These are phyloP conservation scores for Penicillium thymicola DNA, from an alignment of 2,329 filamentous ascomycete genomes.

Conservation along the genomic window DNA sequence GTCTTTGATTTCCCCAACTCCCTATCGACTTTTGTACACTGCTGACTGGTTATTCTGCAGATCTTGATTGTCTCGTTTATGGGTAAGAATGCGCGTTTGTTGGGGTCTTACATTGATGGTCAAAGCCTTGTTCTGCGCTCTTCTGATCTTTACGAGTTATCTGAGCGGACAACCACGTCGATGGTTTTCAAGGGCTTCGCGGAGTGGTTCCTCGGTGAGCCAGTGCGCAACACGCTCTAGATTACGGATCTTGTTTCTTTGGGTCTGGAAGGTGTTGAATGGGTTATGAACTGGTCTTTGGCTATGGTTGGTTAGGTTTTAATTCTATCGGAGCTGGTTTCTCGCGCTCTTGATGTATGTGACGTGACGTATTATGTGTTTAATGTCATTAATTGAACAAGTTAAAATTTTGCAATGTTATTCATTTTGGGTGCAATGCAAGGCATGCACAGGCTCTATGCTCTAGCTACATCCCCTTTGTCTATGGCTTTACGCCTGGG, in stretches of 20 bases:
- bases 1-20: neutral
- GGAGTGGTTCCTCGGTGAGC: neutral
- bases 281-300: neutral
- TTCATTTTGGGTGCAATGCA: no score
- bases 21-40: neutral
- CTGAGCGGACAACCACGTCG: neutral
- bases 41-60: neutral
- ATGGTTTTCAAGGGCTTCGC: neutral
- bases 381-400: accelerated
- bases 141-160: neutral
- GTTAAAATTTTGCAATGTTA: neutral
- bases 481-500: no score
- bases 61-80: neutral
- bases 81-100: neutral
- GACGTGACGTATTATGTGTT: neutral
- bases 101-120: neutral
- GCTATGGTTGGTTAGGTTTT: neutral
- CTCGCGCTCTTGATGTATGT: neutral
- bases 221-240: neutral
- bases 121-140: neutral
- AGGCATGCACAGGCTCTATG: no score
- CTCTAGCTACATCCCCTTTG: no score
- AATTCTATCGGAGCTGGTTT: neutral
- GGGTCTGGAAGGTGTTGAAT: neutral
- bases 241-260: neutral